A percentile compares a stretch with the other conserved stretches of the same genome.
Evolutionary conservation across 768 basidiomycete species (phyloP).

Genomic region (Phylloporus sp.): DNA sequence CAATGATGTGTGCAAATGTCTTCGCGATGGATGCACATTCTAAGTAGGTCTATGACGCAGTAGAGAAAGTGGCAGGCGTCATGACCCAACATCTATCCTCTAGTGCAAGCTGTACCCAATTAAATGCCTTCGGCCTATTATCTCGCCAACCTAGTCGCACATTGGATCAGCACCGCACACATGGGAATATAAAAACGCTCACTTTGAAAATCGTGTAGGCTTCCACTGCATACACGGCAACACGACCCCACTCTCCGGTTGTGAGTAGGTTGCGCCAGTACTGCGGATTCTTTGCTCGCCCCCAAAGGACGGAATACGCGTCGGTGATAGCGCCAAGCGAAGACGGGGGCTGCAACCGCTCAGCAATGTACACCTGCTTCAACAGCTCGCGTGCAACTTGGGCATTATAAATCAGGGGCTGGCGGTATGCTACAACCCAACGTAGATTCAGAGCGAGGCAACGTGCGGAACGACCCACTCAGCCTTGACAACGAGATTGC

Average conservation of each 20-base stretch:
- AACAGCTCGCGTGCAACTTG: slow-evolving; percentile 69
- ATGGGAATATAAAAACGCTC: slow-evolving; percentile 14
- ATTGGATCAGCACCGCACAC: slow-evolving; percentile 3
- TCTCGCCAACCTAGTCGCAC: slow-evolving; percentile 71
- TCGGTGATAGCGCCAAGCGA: slow-evolving; percentile 48
- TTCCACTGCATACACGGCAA: slow-evolving; percentile 76
- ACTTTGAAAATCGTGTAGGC: slow-evolving; percentile 91
- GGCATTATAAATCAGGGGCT: slow-evolving; percentile 77
- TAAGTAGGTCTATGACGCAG: slow-evolving; percentile 10
- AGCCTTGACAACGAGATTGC: not conserved
- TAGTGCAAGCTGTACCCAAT: slow-evolving; percentile 74
- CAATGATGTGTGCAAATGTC: not conserved
- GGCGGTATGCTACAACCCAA: slow-evolving; percentile 55
- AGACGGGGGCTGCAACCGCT: slow-evolving; percentile 60
- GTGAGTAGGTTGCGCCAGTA: slow-evolving; percentile 60
- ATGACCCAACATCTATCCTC: slow-evolving; percentile 16
- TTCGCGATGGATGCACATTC: not conserved
- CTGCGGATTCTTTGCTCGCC: slow-evolving; percentile 49
- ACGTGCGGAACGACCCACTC: not conserved
- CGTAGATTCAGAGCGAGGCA: not conserved
- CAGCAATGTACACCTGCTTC: slow-evolving; percentile 71
- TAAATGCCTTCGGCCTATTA: slow-evolving; percentile 73
- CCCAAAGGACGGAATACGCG: slow-evolving; percentile 65
- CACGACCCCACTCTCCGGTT: slow-evolving; percentile 63
- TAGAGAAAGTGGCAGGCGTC: not conserved